phyloP scores from a whole-genome alignment of 2,329 filamentous ascomycete genomes.

The Tolypocladium ovalisporum region DNA sequence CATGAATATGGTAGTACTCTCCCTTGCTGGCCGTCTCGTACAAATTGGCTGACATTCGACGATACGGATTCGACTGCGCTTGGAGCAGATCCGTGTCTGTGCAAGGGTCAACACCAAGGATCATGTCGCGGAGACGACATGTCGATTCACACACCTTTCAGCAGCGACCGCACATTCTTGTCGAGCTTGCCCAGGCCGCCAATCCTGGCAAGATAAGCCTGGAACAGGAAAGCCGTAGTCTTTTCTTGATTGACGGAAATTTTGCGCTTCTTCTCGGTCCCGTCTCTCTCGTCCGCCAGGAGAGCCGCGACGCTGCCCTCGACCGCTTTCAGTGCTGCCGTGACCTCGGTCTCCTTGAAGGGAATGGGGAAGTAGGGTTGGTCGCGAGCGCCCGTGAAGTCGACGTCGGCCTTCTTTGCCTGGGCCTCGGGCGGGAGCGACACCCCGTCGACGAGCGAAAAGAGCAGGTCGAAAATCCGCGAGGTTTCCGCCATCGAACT shows the following conservation, averaged over 20 bases:
- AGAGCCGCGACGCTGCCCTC: conserved; percentile 24
- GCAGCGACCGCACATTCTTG: conserved; percentile 10
- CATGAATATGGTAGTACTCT: conserved; percentile 68
- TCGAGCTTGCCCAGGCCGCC: conserved; percentile 27
- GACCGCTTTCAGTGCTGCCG: conserved; percentile 31
- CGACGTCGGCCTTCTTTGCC: conserved; percentile 12
- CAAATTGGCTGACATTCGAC: conserved; percentile 61
- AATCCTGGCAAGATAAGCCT: conserved; percentile 23
- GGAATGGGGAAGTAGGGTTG: conserved; percentile 34
- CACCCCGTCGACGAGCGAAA: conserved; percentile 13
- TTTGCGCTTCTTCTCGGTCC: conserved; percentile 2
- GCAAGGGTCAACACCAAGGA: too few species aligned
- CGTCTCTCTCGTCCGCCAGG: conserved; percentile 16
- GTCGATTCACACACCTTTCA: conserved; percentile 2
- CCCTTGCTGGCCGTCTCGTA: conserved; percentile 55
- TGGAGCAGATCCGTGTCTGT: conserved; percentile 60
- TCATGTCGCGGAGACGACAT: background rate
- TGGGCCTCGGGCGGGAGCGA: conserved; percentile 18
- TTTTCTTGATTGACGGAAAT: conserved; percentile 25
- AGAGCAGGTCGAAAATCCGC: conserved; percentile 13
- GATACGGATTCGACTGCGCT: conserved; percentile 61
- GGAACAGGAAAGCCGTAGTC: conserved; percentile 30
- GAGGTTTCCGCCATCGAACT: conserved; percentile 14
- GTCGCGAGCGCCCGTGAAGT: conserved; percentile 22
- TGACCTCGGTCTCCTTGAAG: conserved; percentile 34